Evolutionary conservation across 2,329 filamentous ascomycete genomes (phyloP).

Genomic region (Fusarium transvaalense): DNA sequence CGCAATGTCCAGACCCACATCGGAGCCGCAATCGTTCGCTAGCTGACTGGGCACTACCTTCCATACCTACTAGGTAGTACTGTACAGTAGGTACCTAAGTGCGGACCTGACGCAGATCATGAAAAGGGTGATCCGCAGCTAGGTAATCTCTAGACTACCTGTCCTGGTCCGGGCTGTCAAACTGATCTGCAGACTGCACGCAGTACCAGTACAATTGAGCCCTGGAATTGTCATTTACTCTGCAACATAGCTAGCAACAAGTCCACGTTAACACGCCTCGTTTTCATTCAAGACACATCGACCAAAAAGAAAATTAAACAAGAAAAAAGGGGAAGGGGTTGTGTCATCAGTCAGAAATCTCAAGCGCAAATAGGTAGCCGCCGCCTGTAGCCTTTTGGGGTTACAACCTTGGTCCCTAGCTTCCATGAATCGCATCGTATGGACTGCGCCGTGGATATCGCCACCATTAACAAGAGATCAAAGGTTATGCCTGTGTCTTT

Average conservation of each 20-base stretch:
- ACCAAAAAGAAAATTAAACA: neutral
- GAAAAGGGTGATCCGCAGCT: conserved; percentile 46
- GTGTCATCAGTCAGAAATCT: conserved; percentile 22
- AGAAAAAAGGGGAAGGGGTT: conserved; percentile 2
- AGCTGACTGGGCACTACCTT: too few relatives aligned
- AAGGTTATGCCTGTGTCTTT: neutral
- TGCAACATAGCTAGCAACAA: neutral
- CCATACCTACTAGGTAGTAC: too few relatives aligned
- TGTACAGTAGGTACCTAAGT: too few relatives aligned
- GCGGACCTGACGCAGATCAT: conserved; percentile 46
- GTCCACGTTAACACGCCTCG: conserved; percentile 10
- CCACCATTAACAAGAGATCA: neutral
- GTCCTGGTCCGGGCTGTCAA: conserved; percentile 9
- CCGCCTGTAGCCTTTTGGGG: neutral
- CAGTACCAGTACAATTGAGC: too few relatives aligned
- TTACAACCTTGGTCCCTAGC: conserved; percentile 2
- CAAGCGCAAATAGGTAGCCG: conserved; percentile 16
- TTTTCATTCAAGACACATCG: conserved; percentile 17
- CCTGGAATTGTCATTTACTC: conserved; percentile 25
- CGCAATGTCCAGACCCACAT: conserved; percentile 44
- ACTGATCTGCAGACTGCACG: too few relatives aligned
- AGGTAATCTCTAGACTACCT: neutral
- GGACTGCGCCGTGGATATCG: neutral
- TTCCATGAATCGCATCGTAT: conserved; percentile 17
- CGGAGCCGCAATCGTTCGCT: conserved; percentile 46